Evolutionary conservation across 441 rosid genomes (phyloP), one percentile per base, ranked within the genome.

Genomic region (Syzygium malaccense): DNA sequence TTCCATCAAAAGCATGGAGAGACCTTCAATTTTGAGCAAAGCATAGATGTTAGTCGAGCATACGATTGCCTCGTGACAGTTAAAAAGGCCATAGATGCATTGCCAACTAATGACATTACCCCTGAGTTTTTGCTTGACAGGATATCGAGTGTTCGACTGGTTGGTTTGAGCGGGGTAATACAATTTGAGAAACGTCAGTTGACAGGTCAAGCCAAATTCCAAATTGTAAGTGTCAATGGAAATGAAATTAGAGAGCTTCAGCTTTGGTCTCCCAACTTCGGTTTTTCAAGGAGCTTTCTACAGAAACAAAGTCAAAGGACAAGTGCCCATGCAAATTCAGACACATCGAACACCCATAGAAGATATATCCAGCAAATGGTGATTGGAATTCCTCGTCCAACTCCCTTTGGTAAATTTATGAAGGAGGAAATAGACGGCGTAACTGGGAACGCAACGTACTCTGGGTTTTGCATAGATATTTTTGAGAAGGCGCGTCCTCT

Each of bases 381-480:
- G 28, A 94, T 95, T 33, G 95, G 93, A 56, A 94, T 95, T 87
- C 96, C 96, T 14, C 92, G 80, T 1, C 89, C 85, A 32, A 93
- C 94, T 5, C 17, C 91, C 26, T 94, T 94, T 19, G 88, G 91
- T 56, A 91, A 60, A 87, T 94, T 94, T 62, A 94, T 93, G 32
- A 91, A 68, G 89, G 93, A 93, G 51, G 86, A 30, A 23, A 49
- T 33, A 53, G 86, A 79, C 8, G 55, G 71, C 85, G 53, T 85
- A 86, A 89, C 88, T 20, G 78, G 68, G 8, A 87, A 89, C 66
- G 79, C 62, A 17, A 71, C 13, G 10, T 93, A 88, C 55, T 89
- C 80, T 23, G 95, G 97, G 37, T 95, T 92, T 79, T 94, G 96
- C 91, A 91, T 95, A 51, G 89, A 91, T 6, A 92, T 94, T 56